phyloP scores from a whole-genome alignment of 1,284 basidiomycete species.

The Pascua sp. region DNA sequence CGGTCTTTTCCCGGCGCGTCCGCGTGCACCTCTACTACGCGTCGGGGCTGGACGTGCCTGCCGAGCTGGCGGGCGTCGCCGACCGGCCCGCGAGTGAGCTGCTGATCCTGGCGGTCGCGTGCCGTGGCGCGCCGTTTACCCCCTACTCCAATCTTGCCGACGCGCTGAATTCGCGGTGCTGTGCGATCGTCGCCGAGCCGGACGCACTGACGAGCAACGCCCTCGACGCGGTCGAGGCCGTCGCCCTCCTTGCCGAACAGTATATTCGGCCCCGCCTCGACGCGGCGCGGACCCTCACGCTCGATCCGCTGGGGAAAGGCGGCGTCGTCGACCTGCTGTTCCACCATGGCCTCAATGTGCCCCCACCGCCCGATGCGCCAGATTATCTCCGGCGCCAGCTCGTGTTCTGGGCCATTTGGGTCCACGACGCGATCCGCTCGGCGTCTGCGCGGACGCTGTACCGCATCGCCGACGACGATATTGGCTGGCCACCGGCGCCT shows the following conservation, averaged over 20 bases:
- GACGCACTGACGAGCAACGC: not conserved
- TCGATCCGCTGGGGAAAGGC: conserved; percentile 15
- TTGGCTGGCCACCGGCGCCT: conserved; percentile 5
- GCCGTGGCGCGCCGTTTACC: conserved; percentile 8
- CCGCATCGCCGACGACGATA: conserved; percentile 11
- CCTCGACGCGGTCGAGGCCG: conserved; percentile 7
- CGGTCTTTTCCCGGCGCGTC: conserved; percentile 2
- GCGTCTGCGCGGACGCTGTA: conserved; percentile 4
- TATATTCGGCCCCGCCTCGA: conserved; percentile 1
- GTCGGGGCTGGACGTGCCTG: conserved; percentile 6
- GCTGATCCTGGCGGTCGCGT: conserved; percentile 8
- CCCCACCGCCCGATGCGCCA: not conserved
- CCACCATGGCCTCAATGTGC: conserved; percentile 7
- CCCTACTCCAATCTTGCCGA: conserved; percentile 1
- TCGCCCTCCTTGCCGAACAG: conserved; percentile 8
- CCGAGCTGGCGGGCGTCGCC: conserved; percentile 6
- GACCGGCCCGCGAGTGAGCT: conserved; percentile 5
- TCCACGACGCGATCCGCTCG: conserved; percentile 10
- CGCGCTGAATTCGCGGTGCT: conserved; percentile 3
- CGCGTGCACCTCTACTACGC: conserved; percentile 7
- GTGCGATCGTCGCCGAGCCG: not conserved
- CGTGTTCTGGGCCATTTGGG: conserved; percentile 1
- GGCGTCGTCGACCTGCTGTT: conserved; percentile 7
- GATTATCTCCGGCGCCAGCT: conserved; percentile 4
- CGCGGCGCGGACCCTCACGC: not conserved